Evolutionary conservation across 768 basidiomycete genomes (phyloP).

Genomic region (Mycena sanguinolenta): DNA sequence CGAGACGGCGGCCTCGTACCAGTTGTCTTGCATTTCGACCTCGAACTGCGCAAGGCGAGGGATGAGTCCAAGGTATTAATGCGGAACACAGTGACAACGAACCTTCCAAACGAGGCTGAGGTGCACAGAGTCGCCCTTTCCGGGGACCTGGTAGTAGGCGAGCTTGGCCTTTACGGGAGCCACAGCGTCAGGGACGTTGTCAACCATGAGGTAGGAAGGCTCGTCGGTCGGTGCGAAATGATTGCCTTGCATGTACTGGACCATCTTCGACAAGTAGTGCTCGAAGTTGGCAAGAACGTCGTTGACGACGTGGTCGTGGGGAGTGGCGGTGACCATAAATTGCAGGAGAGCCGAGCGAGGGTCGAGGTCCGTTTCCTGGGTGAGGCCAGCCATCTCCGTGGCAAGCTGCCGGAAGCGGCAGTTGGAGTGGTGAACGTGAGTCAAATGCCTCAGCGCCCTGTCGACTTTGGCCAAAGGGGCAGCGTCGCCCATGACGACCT

Average conservation of each 20-base stretch:
- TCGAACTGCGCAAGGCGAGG: slow-evolving; percentile 68
- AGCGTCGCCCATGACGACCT: slow-evolving; percentile 51
- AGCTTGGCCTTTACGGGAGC: slow-evolving; percentile 85
- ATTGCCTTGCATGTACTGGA: slow-evolving; percentile 47
- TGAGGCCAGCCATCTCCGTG: slow-evolving; percentile 47
- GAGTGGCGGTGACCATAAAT: slow-evolving; percentile 85
- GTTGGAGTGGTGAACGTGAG: slow-evolving; percentile 67
- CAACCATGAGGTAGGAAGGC: slow-evolving; percentile 56
- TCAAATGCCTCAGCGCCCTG: slow-evolving; percentile 48
- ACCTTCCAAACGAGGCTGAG: slow-evolving; percentile 90
- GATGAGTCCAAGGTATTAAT: background rate
- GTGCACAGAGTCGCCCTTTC: slow-evolving; percentile 62
- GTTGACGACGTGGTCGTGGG: slow-evolving; percentile 57
- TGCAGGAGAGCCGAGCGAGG: slow-evolving; percentile 73
- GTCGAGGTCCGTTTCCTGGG: slow-evolving; percentile 49
- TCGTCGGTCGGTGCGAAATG: slow-evolving; percentile 63
- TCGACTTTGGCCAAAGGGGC: slow-evolving; percentile 18
- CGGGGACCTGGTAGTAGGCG: slow-evolving; percentile 87
- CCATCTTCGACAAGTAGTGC: slow-evolving; percentile 65
- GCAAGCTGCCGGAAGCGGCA: slow-evolving; percentile 65
- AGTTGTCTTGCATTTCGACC: slow-evolving; percentile 94
- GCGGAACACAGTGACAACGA: slow-evolving; percentile 25
- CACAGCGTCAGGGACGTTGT: slow-evolving; percentile 81
- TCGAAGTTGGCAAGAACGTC: slow-evolving; percentile 67
- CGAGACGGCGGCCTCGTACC: slow-evolving; percentile 93